Evolutionary conservation across 768 basidiomycete species (phyloP).

Genomic region (Naematelia encephala): DNA sequence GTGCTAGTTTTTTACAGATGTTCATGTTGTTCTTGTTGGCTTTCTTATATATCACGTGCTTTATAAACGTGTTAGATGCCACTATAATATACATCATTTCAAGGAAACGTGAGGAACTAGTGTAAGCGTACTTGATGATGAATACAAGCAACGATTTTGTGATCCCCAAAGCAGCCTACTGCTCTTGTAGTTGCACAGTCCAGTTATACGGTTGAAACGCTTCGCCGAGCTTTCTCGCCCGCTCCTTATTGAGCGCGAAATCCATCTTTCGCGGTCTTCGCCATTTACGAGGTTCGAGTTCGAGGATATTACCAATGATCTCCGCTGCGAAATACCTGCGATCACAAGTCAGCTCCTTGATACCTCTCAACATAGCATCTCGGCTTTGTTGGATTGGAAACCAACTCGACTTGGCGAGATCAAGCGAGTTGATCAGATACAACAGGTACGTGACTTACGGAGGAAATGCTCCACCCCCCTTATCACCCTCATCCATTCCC

Average conservation of each 20-base stretch:
- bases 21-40: too few relatives aligned
- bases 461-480: conserved; percentile 88
- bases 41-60: too few relatives aligned
- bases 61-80: too few relatives aligned
- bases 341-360: background rate
- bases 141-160: too few relatives aligned
- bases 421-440: too few relatives aligned
- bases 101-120: too few relatives aligned
- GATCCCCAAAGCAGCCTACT: too few relatives aligned
- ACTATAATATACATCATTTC: too few relatives aligned
- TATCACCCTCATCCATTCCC: conserved; percentile 76
- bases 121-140: too few relatives aligned
- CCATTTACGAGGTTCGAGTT: conserved; percentile 83
- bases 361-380: background rate
- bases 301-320: conserved; percentile 87
- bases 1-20: too few relatives aligned
- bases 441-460: conserved; percentile 55
- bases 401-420: too few relatives aligned
- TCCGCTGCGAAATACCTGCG: conserved; percentile 95
- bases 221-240: conserved; percentile 67
- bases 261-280: conserved; percentile 73
- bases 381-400: too few relatives aligned
- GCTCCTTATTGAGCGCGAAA: conserved; percentile 63
- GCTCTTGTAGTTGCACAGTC: conserved; percentile 48
- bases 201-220: conserved; percentile 62